Base-by-base conservation (phyloP, 768 basidiomycete genomes). In the Kockovaella imperatae region DNA sequence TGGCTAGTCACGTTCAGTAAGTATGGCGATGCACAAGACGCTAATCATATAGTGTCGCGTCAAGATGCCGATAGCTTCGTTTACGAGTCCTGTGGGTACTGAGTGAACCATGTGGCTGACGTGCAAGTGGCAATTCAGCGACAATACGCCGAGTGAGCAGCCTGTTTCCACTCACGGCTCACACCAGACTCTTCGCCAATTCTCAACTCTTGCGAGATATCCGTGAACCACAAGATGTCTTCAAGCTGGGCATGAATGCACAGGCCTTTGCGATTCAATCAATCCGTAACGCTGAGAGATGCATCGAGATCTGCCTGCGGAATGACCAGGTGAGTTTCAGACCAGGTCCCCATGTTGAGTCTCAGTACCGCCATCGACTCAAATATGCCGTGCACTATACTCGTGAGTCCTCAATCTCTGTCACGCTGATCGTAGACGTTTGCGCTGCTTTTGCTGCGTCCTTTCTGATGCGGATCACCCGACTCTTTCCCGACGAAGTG, bases 381-480 rank as follows among this genome's bases (percentile, higher is more conserved):
- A 86, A 83, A 76, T 95, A 88, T 62, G 69, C 72, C 31, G 68
- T 70, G 1, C 72, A 73, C 44, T 73, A 73, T 45, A 71, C 69
- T 7, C 67, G 67, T 67, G 35, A 31, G 66, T 62, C 17, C 7
- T 14, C 44, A 39, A 26, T 3, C 28, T 29, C 13, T 3, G 30
- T 8, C 17, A 35, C 18, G 21, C 35, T 84, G 86, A 60, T 85
- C 85, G 14, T 20, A 13, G 90, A 96, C 65, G 86, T 87, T 34
- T 87, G 87, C 24, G 90, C 90, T 4, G 93, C 90, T 0, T 96
- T 96, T 72, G 80, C 86, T 18, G 90, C 89, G 11, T 87, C 87
- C 3, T 85, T 96, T 70, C 75, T 93, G 50, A 76, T 96, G 41
- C 83, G 90, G 26, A 75, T 95, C 40, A 81, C 83, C 30, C 80